These are phyloP conservation scores for Saxophila tyrrhenica DNA, from an alignment of 495 filamentous ascomycete genomes.

Conservation along the genomic window DNA sequence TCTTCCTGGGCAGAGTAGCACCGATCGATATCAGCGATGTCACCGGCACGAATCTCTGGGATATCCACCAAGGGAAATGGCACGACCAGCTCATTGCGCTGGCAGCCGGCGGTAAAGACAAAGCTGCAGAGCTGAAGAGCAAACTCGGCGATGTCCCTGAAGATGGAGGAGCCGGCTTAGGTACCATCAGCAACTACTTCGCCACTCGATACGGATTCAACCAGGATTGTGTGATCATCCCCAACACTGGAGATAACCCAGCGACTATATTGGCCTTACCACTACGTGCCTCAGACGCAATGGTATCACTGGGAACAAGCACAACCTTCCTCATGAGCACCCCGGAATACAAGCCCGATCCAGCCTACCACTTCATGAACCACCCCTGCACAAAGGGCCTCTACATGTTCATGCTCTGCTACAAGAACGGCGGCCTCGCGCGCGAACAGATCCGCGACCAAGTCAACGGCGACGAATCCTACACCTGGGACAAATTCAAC, in stretches of 20 bases:
- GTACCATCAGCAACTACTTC: slow-evolving; percentile 64
- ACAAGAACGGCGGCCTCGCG: slow-evolving; percentile 93
- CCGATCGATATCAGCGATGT: slow-evolving; percentile 91
- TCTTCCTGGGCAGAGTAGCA: slow-evolving; percentile 77
- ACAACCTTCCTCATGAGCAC: slow-evolving; percentile 97
- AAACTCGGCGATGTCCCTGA: slow-evolving; percentile 73
- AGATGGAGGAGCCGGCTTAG: slow-evolving; percentile 71
- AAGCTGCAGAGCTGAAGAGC: slow-evolving; percentile 52
- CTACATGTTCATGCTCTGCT: slow-evolving; percentile 96
- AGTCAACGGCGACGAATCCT: slow-evolving; percentile 37
- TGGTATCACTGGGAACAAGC: slow-evolving; percentile 86
- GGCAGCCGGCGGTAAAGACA: slow-evolving; percentile 57
- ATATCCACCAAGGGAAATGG: slow-evolving; percentile 64
- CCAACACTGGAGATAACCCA: slow-evolving; percentile 93
- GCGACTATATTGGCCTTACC: slow-evolving; percentile 87
- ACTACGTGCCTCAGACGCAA: slow-evolving; percentile 73
- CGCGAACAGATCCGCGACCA: slow-evolving; percentile 78
- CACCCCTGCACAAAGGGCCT: slow-evolving; percentile 34
- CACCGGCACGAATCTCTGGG: slow-evolving; percentile 95
- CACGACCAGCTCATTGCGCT: slow-evolving; percentile 62
- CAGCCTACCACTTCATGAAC: slow-evolving; percentile 45
- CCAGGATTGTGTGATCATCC: slow-evolving; percentile 58
- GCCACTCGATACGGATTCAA: slow-evolving; percentile 66
- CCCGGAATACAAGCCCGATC: slow-evolving; percentile 75
- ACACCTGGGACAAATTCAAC: slow-evolving; percentile 73